Evolutionary conservation across 2,329 filamentous ascomycete species (phyloP).

Genomic region (Curvularia hawaiiensis): DNA sequence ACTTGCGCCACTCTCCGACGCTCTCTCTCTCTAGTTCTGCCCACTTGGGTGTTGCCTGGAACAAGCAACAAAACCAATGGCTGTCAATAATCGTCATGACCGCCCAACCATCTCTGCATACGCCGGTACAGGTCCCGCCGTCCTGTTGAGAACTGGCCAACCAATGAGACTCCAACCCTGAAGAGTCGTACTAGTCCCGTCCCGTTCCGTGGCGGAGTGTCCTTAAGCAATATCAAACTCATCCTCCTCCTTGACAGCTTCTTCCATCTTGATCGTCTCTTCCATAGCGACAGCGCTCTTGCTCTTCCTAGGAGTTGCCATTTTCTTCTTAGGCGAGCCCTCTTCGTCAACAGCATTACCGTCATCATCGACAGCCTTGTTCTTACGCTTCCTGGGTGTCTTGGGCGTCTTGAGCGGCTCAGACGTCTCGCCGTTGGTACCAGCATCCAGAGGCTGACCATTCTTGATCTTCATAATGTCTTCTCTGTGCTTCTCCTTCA

Average conservation of each 20-base stretch:
- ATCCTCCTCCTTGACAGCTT: constrained; percentile 6
- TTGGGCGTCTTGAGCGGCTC: constrained; percentile 17
- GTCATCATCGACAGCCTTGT: constrained; percentile 9
- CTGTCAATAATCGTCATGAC: background rate
- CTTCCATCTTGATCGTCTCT: constrained; percentile 4
- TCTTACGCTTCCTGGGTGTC: constrained; percentile 27
- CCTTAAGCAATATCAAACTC: background rate
- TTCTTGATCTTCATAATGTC: constrained; percentile 32
- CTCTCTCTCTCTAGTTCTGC: background rate
- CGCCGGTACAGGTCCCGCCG: background rate
- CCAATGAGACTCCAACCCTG: background rate
- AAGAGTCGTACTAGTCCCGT: background rate
- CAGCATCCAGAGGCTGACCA: constrained; percentile 10
- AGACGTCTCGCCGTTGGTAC: constrained; percentile 5
- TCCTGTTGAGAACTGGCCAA: background rate
- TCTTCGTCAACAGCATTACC: background rate
- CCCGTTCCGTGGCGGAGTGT: background rate
- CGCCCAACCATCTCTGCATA: background rate
- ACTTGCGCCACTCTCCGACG: too few species aligned
- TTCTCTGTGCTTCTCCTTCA: constrained; percentile 31
- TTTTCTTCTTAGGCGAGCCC: constrained; percentile 25
- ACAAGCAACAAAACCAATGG: constrained; percentile 1
- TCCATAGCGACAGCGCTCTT: constrained; percentile 10
- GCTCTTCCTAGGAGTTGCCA: constrained; percentile 17
- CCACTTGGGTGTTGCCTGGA: background rate